A percentile compares a stretch with the other conserved stretches of the same genome.
These are phyloP conservation scores for Penicillium sp. DNA, from an alignment of 2,329 filamentous ascomycete genomes.

Conservation along the genomic window DNA sequence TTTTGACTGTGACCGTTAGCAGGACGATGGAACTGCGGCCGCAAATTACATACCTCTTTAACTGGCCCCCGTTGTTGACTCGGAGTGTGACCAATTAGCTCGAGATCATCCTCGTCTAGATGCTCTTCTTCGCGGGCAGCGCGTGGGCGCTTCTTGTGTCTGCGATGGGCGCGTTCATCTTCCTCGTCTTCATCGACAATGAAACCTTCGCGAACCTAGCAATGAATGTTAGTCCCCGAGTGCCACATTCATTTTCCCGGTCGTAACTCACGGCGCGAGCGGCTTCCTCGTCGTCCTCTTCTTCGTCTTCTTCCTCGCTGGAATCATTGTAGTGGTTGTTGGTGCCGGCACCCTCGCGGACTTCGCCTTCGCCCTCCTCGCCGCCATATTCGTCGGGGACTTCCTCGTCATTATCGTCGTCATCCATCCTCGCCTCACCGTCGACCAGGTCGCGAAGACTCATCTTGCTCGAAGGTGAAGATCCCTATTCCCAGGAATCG, in stretches of 20 bases:
- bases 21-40: not conserved
- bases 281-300: constrained; percentile 88
- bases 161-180: constrained; percentile 62
- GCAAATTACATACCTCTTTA: constrained; percentile 64
- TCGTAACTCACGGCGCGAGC: constrained; percentile 64
- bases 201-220: constrained; percentile 86
- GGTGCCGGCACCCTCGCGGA: constrained; percentile 41
- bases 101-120: constrained; percentile 93
- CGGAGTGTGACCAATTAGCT: constrained; percentile 82
- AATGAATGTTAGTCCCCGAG: constrained; percentile 18
- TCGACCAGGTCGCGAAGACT: constrained; percentile 71
- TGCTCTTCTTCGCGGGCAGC: constrained; percentile 72
- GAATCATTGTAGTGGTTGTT: constrained; percentile 70
- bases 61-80: constrained; percentile 68
- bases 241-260: not conserved
- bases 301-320: constrained; percentile 88
- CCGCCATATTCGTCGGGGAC: constrained; percentile 73
- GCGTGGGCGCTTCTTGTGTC: constrained; percentile 75
- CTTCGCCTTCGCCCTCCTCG: constrained; percentile 57
- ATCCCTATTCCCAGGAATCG: constrained; percentile 17
- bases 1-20: constrained; percentile 64
- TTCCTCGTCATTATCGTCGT: constrained; percentile 80
- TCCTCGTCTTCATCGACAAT: constrained; percentile 92
- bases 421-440: constrained; percentile 81
- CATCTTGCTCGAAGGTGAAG: constrained; percentile 50